Evolutionary conservation across 2,329 filamentous ascomycete species (phyloP), one percentile per base, ranked within the genome.

Genomic region (Endoconidiophora polonica): DNA sequence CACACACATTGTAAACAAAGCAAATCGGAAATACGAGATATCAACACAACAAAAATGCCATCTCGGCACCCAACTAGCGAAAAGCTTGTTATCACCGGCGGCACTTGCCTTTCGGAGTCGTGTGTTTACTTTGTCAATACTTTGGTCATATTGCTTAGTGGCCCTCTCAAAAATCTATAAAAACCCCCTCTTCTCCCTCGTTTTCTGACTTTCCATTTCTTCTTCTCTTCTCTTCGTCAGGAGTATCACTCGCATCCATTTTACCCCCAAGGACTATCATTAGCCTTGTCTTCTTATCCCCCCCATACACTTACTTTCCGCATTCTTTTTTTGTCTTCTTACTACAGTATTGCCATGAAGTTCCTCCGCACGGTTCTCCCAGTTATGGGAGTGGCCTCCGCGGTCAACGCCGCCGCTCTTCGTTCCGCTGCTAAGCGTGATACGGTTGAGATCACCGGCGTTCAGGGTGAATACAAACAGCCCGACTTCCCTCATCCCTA

Each of bases 331-430:
- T 49, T 52, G 39, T 43, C 22, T 43, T 43, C 40, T 23, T 22
- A 22, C 40, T 43, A 22, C 40, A 20, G 24, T 43, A 22, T 47
- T 40, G 44, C 43, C 47, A 53, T 53, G 51, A 53, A 53, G 47
- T 53, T 53, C 43, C 47, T 53, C 39, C 51, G 48, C 39, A 53
- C 51, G 37, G 51, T 53, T 29, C 39, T 53, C 33, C 51, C 51
- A n/a, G 51, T 53, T 20, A 47, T 53, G 47, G 51, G 51, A 44
- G 51, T 53, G 26, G 47, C 51, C 39, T 53, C 51, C 44, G 48
- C 47, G 26, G 48, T 53, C 43, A 53, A 53, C 43, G 47, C 51
- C 20, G 52, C 46, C 20, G 49, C 44, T 24, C 44, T 49, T 26
- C 39, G 47, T 20, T 24, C 39, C 18, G 46, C 48, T 36, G 44